Evolutionary conservation across 2,329 filamentous ascomycete genomes (phyloP), one percentile per base, ranked within the genome.

Genomic region (Monilinia laxa): DNA sequence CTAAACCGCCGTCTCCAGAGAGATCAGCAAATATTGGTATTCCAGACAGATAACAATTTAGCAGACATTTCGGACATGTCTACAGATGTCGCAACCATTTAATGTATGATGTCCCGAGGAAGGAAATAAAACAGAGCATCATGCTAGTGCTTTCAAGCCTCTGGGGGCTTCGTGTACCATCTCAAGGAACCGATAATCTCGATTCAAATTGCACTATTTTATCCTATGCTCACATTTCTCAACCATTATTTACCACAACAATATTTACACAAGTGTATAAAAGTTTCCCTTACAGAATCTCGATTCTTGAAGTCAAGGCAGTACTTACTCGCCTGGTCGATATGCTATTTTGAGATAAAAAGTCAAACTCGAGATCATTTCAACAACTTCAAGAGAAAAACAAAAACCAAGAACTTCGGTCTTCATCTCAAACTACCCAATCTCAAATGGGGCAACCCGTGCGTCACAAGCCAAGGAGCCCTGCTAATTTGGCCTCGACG

Each of bases 361-460:
- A 45, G 57, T 12, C 42, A 60, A 18, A 25, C 14, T 51, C 4
- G 58, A 38, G 23, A 10, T 25, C 31, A 25, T 20, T 9, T 14
- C 38, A 60, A 60, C 14, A 38, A 25, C 9, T 23, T 23, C 28
- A 31, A 49, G 42, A 40, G 45, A 51, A 20, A 62, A 38, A 23
- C 9, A 62, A 62, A 62, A 51, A 38, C 28, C 35, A 51, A 60
- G 45, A 28, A 23, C 42, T 60, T 49, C 54, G 40, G 31, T 18
- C 52, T 35, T 38, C 40, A 53, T 38, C 47, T 62, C 49, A 49
- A 53, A 62, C 47, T 62, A 12, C 31, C 31, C 35, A 55, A 55
- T n/a, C 31, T 63, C 60, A 63, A 53, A 55, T 55, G 60, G 60
- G 49, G 60, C 35, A 54, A 54, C 35, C 35, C 49, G 49, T 63